Percentiles rank a stretch among this genome's conserved stretches.
Conservation (phyloP, 1,284 basidiomycete species). For the Trametes hirsuta region DNA sequence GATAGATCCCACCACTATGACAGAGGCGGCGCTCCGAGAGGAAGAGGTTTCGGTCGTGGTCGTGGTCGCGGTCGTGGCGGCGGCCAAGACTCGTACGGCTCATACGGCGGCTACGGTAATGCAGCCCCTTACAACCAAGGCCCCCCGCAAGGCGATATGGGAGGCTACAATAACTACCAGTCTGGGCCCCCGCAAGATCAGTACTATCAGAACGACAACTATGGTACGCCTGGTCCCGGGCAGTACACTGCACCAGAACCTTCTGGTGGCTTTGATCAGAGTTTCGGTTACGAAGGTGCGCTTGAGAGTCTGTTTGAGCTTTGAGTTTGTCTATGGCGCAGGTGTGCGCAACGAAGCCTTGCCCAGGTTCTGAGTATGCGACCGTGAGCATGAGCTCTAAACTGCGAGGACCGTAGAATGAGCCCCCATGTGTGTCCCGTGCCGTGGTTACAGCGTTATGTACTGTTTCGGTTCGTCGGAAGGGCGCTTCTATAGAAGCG, state of each 20-base stretch:
- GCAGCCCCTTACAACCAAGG: constrained; percentile 64
- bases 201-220: constrained; percentile 67
- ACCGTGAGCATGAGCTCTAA: constrained; percentile 34
- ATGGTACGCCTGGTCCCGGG: constrained; percentile 45
- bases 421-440: constrained; percentile 30
- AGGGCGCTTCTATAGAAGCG: background rate
- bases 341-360: constrained; percentile 2
- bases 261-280: constrained; percentile 55
- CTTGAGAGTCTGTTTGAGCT: constrained; percentile 48
- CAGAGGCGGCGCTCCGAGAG: constrained; percentile 63
- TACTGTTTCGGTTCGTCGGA: no score
- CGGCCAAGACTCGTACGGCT: constrained; percentile 27
- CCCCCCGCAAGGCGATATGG: constrained; percentile 60
- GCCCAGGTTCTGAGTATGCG: background rate
- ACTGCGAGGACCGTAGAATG: constrained; percentile 43
- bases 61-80: constrained; percentile 43
- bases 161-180: constrained; percentile 69
- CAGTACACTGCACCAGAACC: constrained; percentile 47
- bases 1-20: constrained; percentile 71
- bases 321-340: constrained; percentile 15
- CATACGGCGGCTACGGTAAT: constrained; percentile 56
- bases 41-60: constrained; percentile 66
- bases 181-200: constrained; percentile 56
- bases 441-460: background rate
- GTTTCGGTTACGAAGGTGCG: constrained; percentile 79